Evolutionary conservation across 73 alveolate species (phyloP).

Genomic region (Strombidium stylifer): DNA sequence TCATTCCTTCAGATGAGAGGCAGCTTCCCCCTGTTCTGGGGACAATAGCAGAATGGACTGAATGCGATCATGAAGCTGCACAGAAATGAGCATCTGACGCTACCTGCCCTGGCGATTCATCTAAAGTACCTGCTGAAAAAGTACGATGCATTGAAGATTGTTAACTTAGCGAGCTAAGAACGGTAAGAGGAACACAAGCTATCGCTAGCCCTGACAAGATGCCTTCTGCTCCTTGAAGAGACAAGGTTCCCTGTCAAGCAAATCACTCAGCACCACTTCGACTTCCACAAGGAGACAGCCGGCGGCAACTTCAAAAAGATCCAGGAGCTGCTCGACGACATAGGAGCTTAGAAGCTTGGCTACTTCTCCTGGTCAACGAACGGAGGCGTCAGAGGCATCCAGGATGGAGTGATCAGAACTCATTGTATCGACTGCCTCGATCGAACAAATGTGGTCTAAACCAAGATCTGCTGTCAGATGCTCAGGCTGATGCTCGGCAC

Average conservation of each 20-base stretch:
- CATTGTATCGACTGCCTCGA: conserved; percentile 96
- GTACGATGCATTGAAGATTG: conserved; percentile 70
- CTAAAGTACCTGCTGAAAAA: conserved; percentile 69
- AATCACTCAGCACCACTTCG: conserved; percentile 69
- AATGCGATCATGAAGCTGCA: conserved; percentile 74
- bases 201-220: too few species aligned
- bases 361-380: conserved; percentile 44
- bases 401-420: conserved; percentile 86
- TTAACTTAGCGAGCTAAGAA: too few species aligned
- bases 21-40: conserved; percentile 95
- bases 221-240: too few species aligned
- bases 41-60: conserved; percentile 77
- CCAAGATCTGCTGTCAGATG: conserved; percentile 71
- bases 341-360: conserved; percentile 41
- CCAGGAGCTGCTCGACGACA: conserved; percentile 55
- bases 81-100: conserved; percentile 72
- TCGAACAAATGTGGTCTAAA: conserved; percentile 91
- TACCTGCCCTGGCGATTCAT: conserved; percentile 85
- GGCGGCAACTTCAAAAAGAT: conserved; percentile 70
- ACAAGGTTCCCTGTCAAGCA: too few species aligned
- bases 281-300: conserved; percentile 84
- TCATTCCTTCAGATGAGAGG: conserved; percentile 88
- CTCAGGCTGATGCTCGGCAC: conserved; percentile 64
- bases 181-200: too few species aligned
- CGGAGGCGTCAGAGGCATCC: conserved; percentile 63